A percentile compares a stretch with the other conserved stretches of the same genome.
Conservation (phyloP, 148 eudicot species). For the Cornus florida region DNA sequence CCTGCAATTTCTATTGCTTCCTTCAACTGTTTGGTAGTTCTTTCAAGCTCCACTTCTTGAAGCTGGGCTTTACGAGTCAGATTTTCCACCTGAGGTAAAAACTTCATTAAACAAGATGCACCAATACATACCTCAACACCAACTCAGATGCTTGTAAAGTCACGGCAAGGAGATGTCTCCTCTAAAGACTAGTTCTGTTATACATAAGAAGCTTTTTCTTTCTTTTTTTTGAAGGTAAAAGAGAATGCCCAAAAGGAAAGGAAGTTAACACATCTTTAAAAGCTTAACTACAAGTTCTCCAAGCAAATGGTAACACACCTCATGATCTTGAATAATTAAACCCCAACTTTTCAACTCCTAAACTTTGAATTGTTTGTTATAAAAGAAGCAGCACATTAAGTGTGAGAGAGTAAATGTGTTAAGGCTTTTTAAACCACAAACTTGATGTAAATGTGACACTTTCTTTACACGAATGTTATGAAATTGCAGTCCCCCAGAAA, state of each 20-base stretch:
- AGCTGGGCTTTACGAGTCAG: slow-evolving; percentile 66
- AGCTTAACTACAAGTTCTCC: not conserved
- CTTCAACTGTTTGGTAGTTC: slow-evolving; percentile 67
- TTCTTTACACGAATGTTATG: too few species aligned
- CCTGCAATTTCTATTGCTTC: slow-evolving; percentile 89
- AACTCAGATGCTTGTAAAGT: not conserved
- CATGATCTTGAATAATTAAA: not conserved
- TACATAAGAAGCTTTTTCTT: not conserved
- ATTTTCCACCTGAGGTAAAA: slow-evolving; percentile 60
- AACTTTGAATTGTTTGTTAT: not conserved
- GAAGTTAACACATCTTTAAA: not conserved
- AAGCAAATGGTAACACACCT: not conserved
- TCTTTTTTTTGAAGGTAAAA: too few species aligned
- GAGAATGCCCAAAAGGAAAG: too few species aligned
- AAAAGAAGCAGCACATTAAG: not conserved
- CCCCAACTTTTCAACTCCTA: not conserved
- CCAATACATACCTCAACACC: not conserved
- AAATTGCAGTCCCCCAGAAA: too few species aligned
- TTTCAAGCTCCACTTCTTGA: slow-evolving; percentile 83
- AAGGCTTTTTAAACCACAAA: not conserved
- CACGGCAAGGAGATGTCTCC: not conserved
- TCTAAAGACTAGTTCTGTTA: not conserved
- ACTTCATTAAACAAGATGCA: slow-evolving; percentile 2
- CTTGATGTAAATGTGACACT: not conserved
- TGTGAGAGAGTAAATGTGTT: not conserved